Base-by-base conservation (phyloP, 2,329 filamentous ascomycete species). In the Monilinia polystroma region DNA sequence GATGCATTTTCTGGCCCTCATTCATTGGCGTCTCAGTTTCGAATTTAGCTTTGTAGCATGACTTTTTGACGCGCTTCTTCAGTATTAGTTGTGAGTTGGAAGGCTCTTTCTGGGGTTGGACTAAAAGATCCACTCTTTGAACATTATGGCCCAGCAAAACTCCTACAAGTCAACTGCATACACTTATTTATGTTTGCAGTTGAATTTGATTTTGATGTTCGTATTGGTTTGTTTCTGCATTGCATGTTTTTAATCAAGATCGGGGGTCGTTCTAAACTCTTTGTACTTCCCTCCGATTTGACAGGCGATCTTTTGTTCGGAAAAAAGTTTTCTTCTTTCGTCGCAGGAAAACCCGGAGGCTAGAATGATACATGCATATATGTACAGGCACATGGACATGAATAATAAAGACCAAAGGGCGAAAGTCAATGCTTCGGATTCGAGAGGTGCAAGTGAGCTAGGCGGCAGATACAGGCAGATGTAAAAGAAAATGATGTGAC, bases 361-460 rank as follows among this genome's bases (percentile, higher is more conserved):
- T 51, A 51, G 45, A 38, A 20, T 60, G 45, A 60, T 38, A 60
- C 43, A 35, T 51, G 23, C 12, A 47, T 59, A 45, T 12, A 23
- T 59, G 18, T 35, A 12, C 10, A 38, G 32, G 18, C 8, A 38
- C 1, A 56, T 38, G 45, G 14, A 26, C 14, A 23, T 23, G 56
- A 20, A 47, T 20, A 26, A 2, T 18, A 26, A 51, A 14, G 16
- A n/a, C 5, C 29, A 51, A 7, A 23, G 14, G 20, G 6, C 11
- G 16, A 38, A 12, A 60, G n/a, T 26, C 7, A 60, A 26, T 51
- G 8, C 32, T 51, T 51, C 2, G 8, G 14, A 11, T 38, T 51
- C n/a, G 8, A 41, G 45, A 62, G 26, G 2, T 26, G 8, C 23
- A 52, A 1, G 18, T 38, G 12, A 18, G 32, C 16, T 35, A 51